phyloP scores from a whole-genome alignment of 352 stramenopile genomes.

The Phytophthora sp. region DNA sequence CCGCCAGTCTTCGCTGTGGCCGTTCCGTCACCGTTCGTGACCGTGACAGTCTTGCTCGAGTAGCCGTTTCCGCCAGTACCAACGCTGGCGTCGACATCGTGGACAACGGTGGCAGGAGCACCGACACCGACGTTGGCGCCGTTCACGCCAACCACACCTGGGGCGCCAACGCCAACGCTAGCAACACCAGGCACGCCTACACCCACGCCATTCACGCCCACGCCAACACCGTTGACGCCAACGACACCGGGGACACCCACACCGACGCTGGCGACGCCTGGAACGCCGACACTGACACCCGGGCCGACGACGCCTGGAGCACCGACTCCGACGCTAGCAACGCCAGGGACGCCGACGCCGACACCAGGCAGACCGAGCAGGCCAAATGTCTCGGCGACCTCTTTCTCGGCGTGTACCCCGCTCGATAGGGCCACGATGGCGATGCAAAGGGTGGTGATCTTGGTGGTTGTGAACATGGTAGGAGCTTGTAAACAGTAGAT shows the following conservation, averaged over 20 bases:
- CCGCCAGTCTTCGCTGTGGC: not conserved
- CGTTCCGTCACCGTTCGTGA: not conserved
- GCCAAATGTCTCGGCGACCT: not conserved
- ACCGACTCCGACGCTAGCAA: slow-evolving; percentile 1
- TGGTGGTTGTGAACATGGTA: not conserved
- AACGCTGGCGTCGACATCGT: not conserved
- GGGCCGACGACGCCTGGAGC: not conserved
- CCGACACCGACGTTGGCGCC: not conserved
- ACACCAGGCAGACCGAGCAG: not conserved
- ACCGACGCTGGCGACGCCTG: not conserved
- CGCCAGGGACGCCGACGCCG: not conserved
- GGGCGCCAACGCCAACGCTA: not conserved
- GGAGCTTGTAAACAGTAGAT: too few species aligned
- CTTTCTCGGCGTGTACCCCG: not conserved
- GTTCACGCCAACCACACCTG: not conserved
- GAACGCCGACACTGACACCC: not conserved
- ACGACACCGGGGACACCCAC: not conserved
- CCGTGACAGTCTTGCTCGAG: not conserved
- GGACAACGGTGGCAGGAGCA: not conserved
- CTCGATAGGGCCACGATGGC: not conserved
- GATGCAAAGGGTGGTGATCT: not conserved
- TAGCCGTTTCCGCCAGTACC: not conserved
- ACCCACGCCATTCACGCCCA: slow-evolving; percentile 3
- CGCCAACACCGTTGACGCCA: too few species aligned
- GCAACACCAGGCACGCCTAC: not conserved